A percentile compares a stretch with the other conserved stretches of the same genome.
Evolutionary conservation across 345 rosid genomes (phyloP).

Genomic region (Brassica carinata): DNA sequence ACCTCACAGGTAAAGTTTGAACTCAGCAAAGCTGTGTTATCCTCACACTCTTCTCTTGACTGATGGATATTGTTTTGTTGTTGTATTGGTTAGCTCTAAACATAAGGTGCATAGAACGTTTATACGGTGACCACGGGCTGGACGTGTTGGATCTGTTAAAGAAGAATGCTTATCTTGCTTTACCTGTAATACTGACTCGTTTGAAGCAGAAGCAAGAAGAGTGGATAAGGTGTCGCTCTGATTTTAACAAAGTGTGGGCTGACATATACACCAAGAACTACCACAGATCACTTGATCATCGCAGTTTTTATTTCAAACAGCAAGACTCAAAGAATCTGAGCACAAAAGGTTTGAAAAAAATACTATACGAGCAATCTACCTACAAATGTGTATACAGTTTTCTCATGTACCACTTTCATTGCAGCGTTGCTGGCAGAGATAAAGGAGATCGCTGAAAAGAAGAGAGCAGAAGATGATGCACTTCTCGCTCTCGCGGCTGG

Average conservation of each 20-base stretch:
- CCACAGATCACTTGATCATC: slow-evolving; percentile 95
- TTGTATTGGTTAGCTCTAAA: slow-evolving; percentile 63
- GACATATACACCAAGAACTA: slow-evolving; percentile 93
- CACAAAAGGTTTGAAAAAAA: slow-evolving; percentile 53
- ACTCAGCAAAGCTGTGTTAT: background rate
- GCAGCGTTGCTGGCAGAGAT: slow-evolving; percentile 89
- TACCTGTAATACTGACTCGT: slow-evolving; percentile 91
- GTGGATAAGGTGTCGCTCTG: slow-evolving; percentile 91
- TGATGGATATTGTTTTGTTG: slow-evolving; percentile 18
- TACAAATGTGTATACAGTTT: background rate
- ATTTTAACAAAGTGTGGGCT: slow-evolving; percentile 98
- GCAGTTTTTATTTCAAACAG: slow-evolving; percentile 98
- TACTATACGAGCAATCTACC: background rate
- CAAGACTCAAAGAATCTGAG: slow-evolving; percentile 92
- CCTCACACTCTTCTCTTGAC: background rate
- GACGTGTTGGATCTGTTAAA: slow-evolving; percentile 89
- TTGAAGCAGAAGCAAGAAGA: slow-evolving; percentile 98
- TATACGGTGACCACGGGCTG: slow-evolving; percentile 97
- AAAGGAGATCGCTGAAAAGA: slow-evolving; percentile 85
- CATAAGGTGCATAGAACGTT: slow-evolving; percentile 91
- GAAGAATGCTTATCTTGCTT: slow-evolving; percentile 83
- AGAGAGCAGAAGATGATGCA: slow-evolving; percentile 74
- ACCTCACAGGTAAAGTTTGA: slow-evolving; percentile 68
- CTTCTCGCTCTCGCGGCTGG: slow-evolving; percentile 91
- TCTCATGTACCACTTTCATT: slow-evolving; percentile 28